Evolutionary conservation across 495 filamentous ascomycete species (phyloP), one percentile per base, ranked within the genome.

Genomic region (Penicillium mononematosum): DNA sequence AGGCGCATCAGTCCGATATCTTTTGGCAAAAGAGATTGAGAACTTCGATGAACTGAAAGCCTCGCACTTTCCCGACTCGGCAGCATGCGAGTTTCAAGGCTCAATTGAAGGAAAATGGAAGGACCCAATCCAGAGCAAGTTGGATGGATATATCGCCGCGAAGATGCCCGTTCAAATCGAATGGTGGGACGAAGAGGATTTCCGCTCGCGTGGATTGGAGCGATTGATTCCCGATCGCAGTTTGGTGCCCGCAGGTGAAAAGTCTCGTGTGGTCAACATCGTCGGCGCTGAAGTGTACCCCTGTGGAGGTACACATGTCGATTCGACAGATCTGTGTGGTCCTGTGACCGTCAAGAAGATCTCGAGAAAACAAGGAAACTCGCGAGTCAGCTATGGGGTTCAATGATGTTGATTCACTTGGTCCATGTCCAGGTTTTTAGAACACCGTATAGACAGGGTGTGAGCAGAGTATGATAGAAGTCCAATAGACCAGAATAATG

Each of bases 281-380:
- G 76, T 79, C 11, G 84, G 83, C 0, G 74, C 76, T 24, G 84
- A 83, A 65, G 75, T 72, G 34, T 85, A 86, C 70, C 84, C 84
- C 1, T 88, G 85, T 59, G 85, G 85, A 4, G 84, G 85, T 0
- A 88, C 85, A 39, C 85, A 88, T 70, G 82, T 88, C 16, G 68
- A 75, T 25, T 78, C 67, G 19, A 82, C 80, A 42, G 70, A 77
- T 58, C 47, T 71, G 43, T 80, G 78, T 56, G 84, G 83, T 14
- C 72, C 73, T 66, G 79, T 78, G 31, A 75, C 68, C 29, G 83
- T 88, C 36, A 83, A 75, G 76, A 86, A 84, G 74, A 81, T 87
- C 43, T 75, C 73, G 58, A 76, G 84, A 68, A 68, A 67, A 6
- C 83, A 83, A 70, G 85, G 85, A 5, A 74, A 60, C 19, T 82